phyloP scores from a whole-genome alignment of 179 eudicot species.

The Nepenthes alata region DNA sequence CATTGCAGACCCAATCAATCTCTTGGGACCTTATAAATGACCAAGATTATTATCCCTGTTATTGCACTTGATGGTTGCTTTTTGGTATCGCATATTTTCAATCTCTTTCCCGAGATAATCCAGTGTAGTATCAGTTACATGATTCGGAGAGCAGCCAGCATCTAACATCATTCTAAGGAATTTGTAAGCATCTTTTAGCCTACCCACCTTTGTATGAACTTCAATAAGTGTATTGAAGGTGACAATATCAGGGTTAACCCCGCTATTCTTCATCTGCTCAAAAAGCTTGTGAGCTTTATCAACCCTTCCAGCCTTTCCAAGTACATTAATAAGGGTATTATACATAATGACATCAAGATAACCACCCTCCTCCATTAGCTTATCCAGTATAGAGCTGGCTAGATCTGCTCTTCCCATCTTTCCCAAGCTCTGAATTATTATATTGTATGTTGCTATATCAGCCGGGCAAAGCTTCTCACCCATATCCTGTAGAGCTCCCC shows the following conservation, averaged over 20 bases:
- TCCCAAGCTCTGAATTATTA: constrained; percentile 74
- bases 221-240: constrained; percentile 78
- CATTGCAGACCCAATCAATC: background rate
- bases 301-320: constrained; percentile 77
- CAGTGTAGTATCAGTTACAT: constrained; percentile 79
- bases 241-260: constrained; percentile 80
- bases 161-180: constrained; percentile 78
- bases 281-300: constrained; percentile 60
- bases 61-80: constrained; percentile 26
- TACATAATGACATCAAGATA: constrained; percentile 88
- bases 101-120: constrained; percentile 65
- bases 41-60: constrained; percentile 3
- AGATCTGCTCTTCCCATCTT: constrained; percentile 87
- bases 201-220: constrained; percentile 59
- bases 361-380: constrained; percentile 67
- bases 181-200: constrained; percentile 59
- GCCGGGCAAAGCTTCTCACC: constrained; percentile 57
- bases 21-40: background rate
- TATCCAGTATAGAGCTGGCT: constrained; percentile 49
- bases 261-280: constrained; percentile 60
- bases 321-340: constrained; percentile 70
- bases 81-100: constrained; percentile 34
- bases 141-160: constrained; percentile 77
- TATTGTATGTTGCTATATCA: constrained; percentile 72
- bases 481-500: constrained; percentile 65